phyloP scores from a whole-genome alignment of 805 yeast genomes.

The Ogataea pilisensis region DNA sequence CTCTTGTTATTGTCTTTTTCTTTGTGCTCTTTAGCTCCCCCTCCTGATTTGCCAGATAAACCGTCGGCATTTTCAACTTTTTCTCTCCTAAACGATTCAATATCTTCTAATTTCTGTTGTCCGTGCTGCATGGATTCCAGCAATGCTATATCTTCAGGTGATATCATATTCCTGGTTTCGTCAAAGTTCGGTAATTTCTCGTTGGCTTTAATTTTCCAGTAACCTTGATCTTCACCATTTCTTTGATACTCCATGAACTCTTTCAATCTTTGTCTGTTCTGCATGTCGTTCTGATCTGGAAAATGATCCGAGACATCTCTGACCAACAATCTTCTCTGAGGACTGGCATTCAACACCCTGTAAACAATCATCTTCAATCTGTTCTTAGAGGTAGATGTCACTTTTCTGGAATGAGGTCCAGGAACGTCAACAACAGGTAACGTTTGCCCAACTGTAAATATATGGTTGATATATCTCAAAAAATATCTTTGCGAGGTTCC shows the following conservation, averaged over 20 bases:
- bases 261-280: constrained; percentile 88
- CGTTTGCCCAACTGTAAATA: constrained; percentile 87
- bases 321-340: constrained; percentile 71
- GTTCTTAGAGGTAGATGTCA: constrained; percentile 87
- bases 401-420: constrained; percentile 96
- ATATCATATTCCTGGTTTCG: constrained; percentile 72
- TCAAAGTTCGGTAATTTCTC: constrained; percentile 70
- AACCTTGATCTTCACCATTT: constrained; percentile 90
- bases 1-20: constrained; percentile 11
- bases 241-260: constrained; percentile 98
- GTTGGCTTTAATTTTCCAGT: constrained; percentile 80
- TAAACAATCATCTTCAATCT: constrained; percentile 91
- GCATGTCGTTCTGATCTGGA: constrained; percentile 97
- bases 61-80: constrained; percentile 28
- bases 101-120: constrained; percentile 82
- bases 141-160: constrained; percentile 86
- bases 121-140: constrained; percentile 92
- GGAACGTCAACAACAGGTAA: constrained; percentile 94
- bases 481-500: constrained; percentile 65
- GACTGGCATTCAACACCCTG: constrained; percentile 74
- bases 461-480: constrained; percentile 61
- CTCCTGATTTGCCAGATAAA: too few relatives aligned
- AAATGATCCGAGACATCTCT: constrained; percentile 87
- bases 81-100: constrained; percentile 48
- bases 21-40: constrained; percentile 6